Evolutionary conservation across 2,329 filamentous ascomycete genomes (phyloP).

Genomic region (Samsoniella hepiali): DNA sequence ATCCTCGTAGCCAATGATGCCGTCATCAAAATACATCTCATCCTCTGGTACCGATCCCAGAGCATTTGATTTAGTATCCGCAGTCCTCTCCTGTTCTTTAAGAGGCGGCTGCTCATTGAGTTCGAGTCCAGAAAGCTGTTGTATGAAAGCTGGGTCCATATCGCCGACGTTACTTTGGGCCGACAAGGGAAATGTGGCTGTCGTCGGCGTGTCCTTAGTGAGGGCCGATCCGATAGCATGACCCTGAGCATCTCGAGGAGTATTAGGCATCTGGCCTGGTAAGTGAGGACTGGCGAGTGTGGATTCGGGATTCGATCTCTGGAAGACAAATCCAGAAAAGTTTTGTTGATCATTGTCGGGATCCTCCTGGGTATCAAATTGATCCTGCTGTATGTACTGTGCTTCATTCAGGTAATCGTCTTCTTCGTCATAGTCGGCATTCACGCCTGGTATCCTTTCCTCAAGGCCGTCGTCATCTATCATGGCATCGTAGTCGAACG

Average conservation of each 20-base stretch:
- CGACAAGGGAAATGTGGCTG: conserved; percentile 19
- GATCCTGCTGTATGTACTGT: conserved; percentile 26
- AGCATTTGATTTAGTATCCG: not conserved
- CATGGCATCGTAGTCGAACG: conserved; percentile 60
- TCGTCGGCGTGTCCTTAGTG: conserved; percentile 43
- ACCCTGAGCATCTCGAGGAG: conserved; percentile 54
- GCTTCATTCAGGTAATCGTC: conserved; percentile 33
- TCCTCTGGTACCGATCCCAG: conserved; percentile 33
- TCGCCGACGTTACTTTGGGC: not conserved
- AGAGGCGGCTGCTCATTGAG: not conserved
- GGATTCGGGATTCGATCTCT: conserved; percentile 44
- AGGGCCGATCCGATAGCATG: conserved; percentile 56
- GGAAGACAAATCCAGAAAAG: conserved; percentile 50
- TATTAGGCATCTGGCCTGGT: conserved; percentile 48
- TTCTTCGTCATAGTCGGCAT: conserved; percentile 46
- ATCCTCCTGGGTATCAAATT: conserved; percentile 34
- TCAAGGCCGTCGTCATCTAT: conserved; percentile 64
- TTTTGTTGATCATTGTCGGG: conserved; percentile 58
- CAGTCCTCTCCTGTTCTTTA: not conserved
- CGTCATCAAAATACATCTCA: conserved; percentile 69
- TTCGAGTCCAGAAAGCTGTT: conserved; percentile 9
- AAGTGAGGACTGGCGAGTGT: conserved; percentile 49
- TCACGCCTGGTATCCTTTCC: conserved; percentile 62
- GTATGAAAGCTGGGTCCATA: not conserved
- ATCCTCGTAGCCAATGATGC: conserved; percentile 47